Conservation (phyloP, 2,329 filamentous ascomycete species). For the Sclerotinia borealis region DNA sequence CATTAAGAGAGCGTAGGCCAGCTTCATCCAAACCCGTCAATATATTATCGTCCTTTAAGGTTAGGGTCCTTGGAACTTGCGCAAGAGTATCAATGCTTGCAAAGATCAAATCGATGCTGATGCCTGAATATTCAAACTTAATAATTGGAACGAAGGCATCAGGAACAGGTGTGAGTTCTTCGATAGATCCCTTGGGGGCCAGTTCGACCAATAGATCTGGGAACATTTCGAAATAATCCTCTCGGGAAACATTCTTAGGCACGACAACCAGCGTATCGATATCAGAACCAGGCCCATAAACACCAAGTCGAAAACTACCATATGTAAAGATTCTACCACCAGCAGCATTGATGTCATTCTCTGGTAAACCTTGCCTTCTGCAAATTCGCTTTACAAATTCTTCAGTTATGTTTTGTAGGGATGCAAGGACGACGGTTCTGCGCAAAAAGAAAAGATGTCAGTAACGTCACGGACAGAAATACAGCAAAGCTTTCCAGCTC, state of each 20-base stretch:
- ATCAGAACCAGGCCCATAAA: conserved; percentile 92
- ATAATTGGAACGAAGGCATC: conserved; percentile 96
- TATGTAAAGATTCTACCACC: conserved; percentile 94
- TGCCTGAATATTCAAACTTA: conserved; percentile 84
- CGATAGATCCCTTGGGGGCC: conserved; percentile 71
- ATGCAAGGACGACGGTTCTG: conserved; percentile 62
- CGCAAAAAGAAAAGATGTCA: background rate
- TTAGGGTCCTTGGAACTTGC: conserved; percentile 65
- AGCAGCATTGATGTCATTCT: conserved; percentile 72
- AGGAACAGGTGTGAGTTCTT: conserved; percentile 76
- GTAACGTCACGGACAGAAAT: conserved; percentile 5
- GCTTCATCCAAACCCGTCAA: conserved; percentile 80
- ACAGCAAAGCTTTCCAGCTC: background rate
- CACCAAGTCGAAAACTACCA: conserved; percentile 89
- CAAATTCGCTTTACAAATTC: conserved; percentile 81
- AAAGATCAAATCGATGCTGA: conserved; percentile 94
- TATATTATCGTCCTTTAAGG: conserved; percentile 76
- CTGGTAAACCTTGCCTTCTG: conserved; percentile 51
- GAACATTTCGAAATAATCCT: conserved; percentile 89
- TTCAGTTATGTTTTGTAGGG: conserved; percentile 72
- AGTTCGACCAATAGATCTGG: conserved; percentile 72
- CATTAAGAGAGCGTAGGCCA: conserved; percentile 85
- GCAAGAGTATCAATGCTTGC: conserved; percentile 65
- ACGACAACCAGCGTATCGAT: conserved; percentile 94
- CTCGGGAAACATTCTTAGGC: conserved; percentile 79